Conservation (phyloP, 164 flowering plant species). For the Stephania cephalantha region DNA sequence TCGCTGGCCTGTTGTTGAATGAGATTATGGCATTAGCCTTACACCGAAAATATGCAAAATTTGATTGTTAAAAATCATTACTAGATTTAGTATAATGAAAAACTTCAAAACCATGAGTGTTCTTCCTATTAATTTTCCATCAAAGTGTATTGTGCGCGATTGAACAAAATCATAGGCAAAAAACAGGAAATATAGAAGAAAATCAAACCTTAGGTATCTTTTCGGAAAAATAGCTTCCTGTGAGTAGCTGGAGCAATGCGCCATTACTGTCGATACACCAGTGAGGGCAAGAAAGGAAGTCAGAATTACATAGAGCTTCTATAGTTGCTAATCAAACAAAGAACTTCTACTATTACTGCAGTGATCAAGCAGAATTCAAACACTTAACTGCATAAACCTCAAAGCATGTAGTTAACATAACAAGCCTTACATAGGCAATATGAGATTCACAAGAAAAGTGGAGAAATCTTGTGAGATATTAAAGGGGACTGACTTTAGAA, state of each 20-base stretch:
- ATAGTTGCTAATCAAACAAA: not conserved
- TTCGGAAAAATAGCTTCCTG: conserved; percentile 77
- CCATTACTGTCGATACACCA: conserved; percentile 60
- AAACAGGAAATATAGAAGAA: conserved; percentile 14
- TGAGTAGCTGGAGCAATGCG: conserved; percentile 78
- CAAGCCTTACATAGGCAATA: too few species aligned
- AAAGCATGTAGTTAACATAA: too few species aligned
- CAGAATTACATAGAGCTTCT: not conserved
- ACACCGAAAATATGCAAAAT: conserved; percentile 32
- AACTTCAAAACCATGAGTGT: too few species aligned
- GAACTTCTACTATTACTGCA: not conserved
- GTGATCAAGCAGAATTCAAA: too few species aligned
- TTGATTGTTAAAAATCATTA: conserved; percentile 27
- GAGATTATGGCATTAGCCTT: conserved; percentile 95
- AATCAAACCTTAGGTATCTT: conserved; percentile 77
- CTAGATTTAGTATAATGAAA: conserved; percentile 17
- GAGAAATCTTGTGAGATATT: too few species aligned
- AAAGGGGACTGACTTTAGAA: not conserved
- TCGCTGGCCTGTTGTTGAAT: conserved; percentile 88
- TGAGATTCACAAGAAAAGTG: too few species aligned
- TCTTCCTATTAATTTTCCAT: not conserved
- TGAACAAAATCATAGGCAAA: not conserved
- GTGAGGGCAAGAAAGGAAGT: conserved; percentile 1
- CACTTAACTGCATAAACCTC: too few species aligned
- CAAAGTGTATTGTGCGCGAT: not conserved